Conservation (phyloP, 179 eudicot species). For the Silene coronaria region DNA sequence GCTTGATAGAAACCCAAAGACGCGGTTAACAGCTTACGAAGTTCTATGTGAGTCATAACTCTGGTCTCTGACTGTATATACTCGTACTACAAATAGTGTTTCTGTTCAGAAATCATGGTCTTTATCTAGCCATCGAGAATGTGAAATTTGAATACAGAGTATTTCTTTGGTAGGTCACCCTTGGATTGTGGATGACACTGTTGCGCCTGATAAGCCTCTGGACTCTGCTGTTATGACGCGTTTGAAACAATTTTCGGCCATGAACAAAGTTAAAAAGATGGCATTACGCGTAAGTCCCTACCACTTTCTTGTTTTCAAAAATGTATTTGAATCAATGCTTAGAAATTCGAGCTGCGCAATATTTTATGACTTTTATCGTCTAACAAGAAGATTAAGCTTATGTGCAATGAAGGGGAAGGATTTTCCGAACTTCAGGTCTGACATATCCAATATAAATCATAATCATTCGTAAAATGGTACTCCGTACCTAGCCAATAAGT, state of each 20-base stretch:
- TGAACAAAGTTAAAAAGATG: conserved; percentile 97
- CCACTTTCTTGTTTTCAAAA: no score
- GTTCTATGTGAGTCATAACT: conserved; percentile 62
- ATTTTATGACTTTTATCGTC: no score
- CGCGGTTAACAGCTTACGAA: conserved; percentile 61
- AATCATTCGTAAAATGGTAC: no score
- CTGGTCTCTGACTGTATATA: neutral
- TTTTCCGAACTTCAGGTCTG: no score
- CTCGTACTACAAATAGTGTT: neutral
- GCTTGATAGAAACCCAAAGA: conserved; percentile 65
- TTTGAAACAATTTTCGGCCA: conserved; percentile 84
- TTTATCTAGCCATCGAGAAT: neutral
- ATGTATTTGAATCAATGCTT: no score
- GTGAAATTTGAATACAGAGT: neutral
- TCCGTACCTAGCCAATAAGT: no score
- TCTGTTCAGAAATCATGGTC: neutral
- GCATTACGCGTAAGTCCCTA: conserved; percentile 70
- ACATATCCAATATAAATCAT: no score
- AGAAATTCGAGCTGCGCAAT: no score
- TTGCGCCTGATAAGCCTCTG: conserved; percentile 90
- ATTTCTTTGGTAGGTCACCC: conserved; percentile 64
- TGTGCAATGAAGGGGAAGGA: no score
- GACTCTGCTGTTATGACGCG: conserved; percentile 88
- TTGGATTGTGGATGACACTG: conserved; percentile 86
- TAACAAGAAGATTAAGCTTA: no score